These are phyloP conservation scores for Mollisia scopiformis DNA, from an alignment of 2,329 filamentous ascomycete genomes.

Conservation along the genomic window DNA sequence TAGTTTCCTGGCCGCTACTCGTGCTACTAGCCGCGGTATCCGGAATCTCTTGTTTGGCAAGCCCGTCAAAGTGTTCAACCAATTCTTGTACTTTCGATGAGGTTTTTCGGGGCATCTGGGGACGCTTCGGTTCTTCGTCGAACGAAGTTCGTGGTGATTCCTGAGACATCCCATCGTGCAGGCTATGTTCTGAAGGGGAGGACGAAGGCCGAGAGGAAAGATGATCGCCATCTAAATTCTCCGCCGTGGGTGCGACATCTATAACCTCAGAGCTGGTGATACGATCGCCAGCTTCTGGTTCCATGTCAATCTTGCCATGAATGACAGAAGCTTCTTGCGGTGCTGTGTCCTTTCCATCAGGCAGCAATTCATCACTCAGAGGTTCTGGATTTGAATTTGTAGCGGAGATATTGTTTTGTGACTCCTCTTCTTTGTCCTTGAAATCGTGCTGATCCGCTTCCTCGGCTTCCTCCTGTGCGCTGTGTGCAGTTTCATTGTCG, in stretches of 20 bases:
- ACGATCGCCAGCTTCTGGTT: background rate
- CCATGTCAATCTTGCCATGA: background rate
- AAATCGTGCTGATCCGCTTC: background rate
- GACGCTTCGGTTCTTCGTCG: slow-evolving; percentile 34
- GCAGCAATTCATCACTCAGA: background rate
- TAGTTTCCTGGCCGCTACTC: background rate
- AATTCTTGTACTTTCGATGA: slow-evolving; percentile 32
- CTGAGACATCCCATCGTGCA: slow-evolving; percentile 27
- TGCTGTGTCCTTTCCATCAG: background rate
- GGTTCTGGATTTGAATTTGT: background rate
- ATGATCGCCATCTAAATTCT: slow-evolving; percentile 17
- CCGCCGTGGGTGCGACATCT: slow-evolving; percentile 1
- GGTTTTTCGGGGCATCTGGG: slow-evolving; percentile 16
- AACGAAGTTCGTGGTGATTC: slow-evolving; percentile 38
- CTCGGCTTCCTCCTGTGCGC: background rate
- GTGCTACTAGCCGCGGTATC: background rate
- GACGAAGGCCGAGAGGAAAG: slow-evolving; percentile 32
- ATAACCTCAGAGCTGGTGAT: background rate
- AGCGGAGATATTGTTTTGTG: background rate
- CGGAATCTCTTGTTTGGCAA: slow-evolving; percentile 20
- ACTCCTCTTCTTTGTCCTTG: background rate
- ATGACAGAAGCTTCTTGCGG: background rate
- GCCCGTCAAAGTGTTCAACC: slow-evolving; percentile 33
- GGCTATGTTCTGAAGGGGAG: slow-evolving; percentile 34
- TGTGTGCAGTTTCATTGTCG: background rate